These are phyloP conservation scores for Schwanniomyces occidentalis DNA, from an alignment of 805 yeast genomes.

Conservation along the genomic window DNA sequence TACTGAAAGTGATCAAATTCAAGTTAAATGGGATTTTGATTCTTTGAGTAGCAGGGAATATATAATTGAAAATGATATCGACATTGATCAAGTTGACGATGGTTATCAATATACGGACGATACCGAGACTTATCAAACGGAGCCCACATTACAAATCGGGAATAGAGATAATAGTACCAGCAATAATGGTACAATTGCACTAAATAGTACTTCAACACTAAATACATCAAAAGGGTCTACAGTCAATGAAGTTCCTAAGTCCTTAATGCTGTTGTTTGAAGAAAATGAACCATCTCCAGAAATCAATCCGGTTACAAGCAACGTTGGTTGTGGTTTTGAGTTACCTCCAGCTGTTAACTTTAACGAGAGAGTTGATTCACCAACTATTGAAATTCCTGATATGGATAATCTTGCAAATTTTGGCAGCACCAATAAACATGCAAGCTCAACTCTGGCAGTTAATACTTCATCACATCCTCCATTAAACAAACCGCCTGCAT, in stretches of 20 bases:
- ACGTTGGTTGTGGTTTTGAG: slow-evolving; percentile 8
- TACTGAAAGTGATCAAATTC: slow-evolving; percentile 22
- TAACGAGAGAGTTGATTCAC: slow-evolving; percentile 47
- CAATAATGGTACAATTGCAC: slow-evolving; percentile 14
- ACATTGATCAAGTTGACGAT: slow-evolving; percentile 34
- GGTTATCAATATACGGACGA: slow-evolving; percentile 22
- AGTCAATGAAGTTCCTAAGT: slow-evolving; percentile 60
- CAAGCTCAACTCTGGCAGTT: background rate
- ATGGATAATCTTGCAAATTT: slow-evolving; percentile 46
- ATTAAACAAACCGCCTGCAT: slow-evolving; percentile 42
- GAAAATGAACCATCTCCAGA: slow-evolving; percentile 29
- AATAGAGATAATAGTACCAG: slow-evolving; percentile 17
- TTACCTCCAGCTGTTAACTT: slow-evolving; percentile 11
- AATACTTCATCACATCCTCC: slow-evolving; percentile 19
- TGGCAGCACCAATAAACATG: slow-evolving; percentile 3
- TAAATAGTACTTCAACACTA: slow-evolving; percentile 13
- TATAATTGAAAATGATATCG: slow-evolving; percentile 68
- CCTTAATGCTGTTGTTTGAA: slow-evolving; percentile 70
- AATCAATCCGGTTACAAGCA: slow-evolving; percentile 4
- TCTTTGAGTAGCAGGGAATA: slow-evolving; percentile 74
- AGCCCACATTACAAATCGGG: slow-evolving; percentile 25
- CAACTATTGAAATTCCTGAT: slow-evolving; percentile 70
- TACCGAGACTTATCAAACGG: slow-evolving; percentile 25
- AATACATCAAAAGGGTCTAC: slow-evolving; percentile 7
- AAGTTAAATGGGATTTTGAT: slow-evolving; percentile 87